Percentiles rank a stretch among this genome's conserved stretches.
phyloP scores from a whole-genome alignment of 208 protist genomes.

The Kentomonas sorsogonicus region DNA sequence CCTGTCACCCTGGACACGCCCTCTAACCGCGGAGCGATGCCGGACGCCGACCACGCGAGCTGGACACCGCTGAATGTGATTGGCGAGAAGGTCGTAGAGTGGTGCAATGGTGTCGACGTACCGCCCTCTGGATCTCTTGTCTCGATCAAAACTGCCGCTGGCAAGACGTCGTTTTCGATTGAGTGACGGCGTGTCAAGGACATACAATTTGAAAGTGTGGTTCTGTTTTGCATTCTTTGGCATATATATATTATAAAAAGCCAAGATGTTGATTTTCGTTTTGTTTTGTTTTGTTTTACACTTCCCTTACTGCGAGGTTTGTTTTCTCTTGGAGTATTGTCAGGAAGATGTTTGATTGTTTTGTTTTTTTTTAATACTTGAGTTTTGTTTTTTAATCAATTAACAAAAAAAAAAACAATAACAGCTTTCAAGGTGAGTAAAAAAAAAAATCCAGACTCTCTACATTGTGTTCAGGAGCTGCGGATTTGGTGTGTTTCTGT shows the following conservation, averaged over 20 bases:
- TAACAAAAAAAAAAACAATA: no score
- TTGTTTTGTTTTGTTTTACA: neutral
- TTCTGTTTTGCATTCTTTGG: neutral
- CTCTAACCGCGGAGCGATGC: slow-evolving; percentile 57
- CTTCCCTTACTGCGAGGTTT: neutral
- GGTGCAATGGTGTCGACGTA: slow-evolving; percentile 23
- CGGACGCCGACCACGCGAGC: slow-evolving; percentile 31
- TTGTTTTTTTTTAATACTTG: slow-evolving; percentile 7
- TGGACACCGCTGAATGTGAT: slow-evolving; percentile 54
- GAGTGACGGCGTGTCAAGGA: neutral
- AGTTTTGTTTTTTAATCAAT: slow-evolving; percentile 10
- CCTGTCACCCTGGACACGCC: slow-evolving; percentile 69
- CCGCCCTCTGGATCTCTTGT: slow-evolving; percentile 42
- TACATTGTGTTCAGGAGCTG: no score
- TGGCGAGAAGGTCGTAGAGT: slow-evolving; percentile 31
- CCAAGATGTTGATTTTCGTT: neutral
- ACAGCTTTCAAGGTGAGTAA: no score
- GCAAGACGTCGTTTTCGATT: slow-evolving; percentile 14
- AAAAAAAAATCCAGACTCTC: no score
- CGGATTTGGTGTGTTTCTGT: no score
- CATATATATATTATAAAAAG: neutral
- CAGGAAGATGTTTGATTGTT: slow-evolving; percentile 4
- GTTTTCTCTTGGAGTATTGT: neutral
- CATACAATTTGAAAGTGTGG: neutral
- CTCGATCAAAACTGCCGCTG: slow-evolving; percentile 12